A percentile compares a stretch with the other conserved stretches of the same genome.
Conservation (phyloP, 1,284 basidiomycete genomes). For the Puccinia hordei region DNA sequence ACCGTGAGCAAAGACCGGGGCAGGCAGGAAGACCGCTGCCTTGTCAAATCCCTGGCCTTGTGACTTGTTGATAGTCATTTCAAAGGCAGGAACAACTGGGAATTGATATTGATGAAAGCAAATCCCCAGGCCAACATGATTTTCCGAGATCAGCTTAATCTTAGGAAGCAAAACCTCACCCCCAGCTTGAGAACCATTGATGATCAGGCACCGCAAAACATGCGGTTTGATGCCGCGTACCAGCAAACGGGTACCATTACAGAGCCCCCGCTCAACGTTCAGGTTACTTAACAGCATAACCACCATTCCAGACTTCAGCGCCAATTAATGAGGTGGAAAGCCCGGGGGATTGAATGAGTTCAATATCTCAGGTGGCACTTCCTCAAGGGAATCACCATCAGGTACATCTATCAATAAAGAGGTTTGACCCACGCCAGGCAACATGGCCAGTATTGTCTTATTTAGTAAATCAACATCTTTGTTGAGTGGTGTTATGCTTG, state of each 20-base stretch:
- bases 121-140: no score
- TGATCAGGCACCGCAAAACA: neutral
- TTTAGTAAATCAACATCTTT: no score
- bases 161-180: neutral
- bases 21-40: conserved; percentile 59
- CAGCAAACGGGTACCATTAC: conserved; percentile 17
- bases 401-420: neutral
- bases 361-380: neutral
- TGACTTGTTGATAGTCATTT: conserved; percentile 62
- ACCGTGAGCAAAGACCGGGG: conserved; percentile 30
- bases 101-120: conserved; percentile 60
- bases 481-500: no score
- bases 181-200: neutral
- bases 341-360: neutral
- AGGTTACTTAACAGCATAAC: neutral
- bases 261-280: neutral
- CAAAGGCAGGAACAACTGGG: conserved; percentile 61
- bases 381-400: neutral
- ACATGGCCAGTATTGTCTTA: no score
- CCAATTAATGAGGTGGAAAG: neutral
- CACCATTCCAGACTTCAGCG: conserved; percentile 2
- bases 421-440: neutral
- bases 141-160: neutral
- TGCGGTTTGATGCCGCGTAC: neutral
- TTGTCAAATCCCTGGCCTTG: conserved; percentile 62